These are phyloP conservation scores for Rhizophora mangle DNA, from an alignment of 345 rosid genomes.

Conservation along the genomic window DNA sequence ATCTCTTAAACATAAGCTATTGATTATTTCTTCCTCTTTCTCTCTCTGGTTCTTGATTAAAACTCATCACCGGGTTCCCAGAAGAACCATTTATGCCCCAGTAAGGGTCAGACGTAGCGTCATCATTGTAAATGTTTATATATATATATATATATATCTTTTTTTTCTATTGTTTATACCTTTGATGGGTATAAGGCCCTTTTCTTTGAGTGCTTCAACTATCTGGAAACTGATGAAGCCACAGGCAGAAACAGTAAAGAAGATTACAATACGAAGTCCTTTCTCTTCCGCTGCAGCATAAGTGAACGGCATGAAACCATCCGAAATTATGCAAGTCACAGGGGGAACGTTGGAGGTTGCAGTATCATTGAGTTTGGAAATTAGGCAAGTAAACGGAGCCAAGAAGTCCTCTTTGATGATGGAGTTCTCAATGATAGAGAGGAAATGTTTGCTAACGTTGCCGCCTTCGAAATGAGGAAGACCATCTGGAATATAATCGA, in stretches of 20 bases:
- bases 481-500: slow-evolving; percentile 7
- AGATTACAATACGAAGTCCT: neutral
- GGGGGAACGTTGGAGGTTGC: neutral
- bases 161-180: neutral
- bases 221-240: neutral
- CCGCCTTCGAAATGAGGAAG: neutral
- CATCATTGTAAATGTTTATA: no score
- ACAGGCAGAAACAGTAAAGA: neutral
- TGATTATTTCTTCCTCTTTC: no score
- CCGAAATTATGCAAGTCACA: slow-evolving; percentile 1
- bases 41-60: no score
- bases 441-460: neutral
- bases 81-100: no score
- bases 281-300: neutral
- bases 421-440: neutral
- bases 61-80: no score
- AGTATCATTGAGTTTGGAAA: neutral
- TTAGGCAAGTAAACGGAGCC: neutral
- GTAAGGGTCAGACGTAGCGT: no score
- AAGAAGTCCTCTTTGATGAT: neutral
- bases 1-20: no score
- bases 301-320: neutral
- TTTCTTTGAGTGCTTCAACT: neutral
- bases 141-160: neutral
- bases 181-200: neutral